Evolutionary conservation across 2,329 filamentous ascomycete species (phyloP).

Genomic region (Calonectria pteridis): DNA sequence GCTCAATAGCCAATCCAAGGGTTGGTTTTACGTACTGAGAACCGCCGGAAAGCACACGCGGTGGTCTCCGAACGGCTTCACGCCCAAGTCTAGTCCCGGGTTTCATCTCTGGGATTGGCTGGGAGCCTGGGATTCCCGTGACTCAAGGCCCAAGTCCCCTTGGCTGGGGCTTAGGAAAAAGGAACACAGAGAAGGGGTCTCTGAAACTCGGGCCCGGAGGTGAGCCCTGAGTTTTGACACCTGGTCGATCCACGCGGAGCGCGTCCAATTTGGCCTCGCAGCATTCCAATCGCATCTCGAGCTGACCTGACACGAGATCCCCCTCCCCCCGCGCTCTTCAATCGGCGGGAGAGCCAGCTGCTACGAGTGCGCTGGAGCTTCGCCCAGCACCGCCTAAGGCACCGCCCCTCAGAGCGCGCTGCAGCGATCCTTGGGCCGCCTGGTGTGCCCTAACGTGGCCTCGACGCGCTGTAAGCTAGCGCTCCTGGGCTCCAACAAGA

Average conservation of each 20-base stretch:
- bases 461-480: slow-evolving; percentile 12
- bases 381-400: background rate
- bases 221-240: slow-evolving; percentile 2
- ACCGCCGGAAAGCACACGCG: slow-evolving; percentile 36
- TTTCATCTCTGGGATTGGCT: slow-evolving; percentile 40
- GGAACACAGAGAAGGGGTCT: slow-evolving; percentile 13
- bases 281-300: slow-evolving; percentile 14
- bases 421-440: slow-evolving; percentile 19
- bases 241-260: background rate
- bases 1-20: slow-evolving; percentile 41
- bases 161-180: slow-evolving; percentile 13
- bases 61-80: slow-evolving; percentile 40
- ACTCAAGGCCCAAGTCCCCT: background rate
- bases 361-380: slow-evolving; percentile 24
- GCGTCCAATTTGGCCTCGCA: background rate
- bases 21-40: slow-evolving; percentile 46
- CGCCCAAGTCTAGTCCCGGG: slow-evolving; percentile 31
- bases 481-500: background rate
- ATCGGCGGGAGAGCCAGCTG: slow-evolving; percentile 14
- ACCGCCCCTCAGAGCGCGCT: slow-evolving; percentile 27
- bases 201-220: background rate
- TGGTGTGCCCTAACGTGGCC: slow-evolving; percentile 20
- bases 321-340: background rate
- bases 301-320: slow-evolving; percentile 12
- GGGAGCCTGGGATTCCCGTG: slow-evolving; percentile 17